Evolutionary conservation across 176 grass and related monocot species (phyloP).

Genomic region (Hyparrhenia diplandra): DNA sequence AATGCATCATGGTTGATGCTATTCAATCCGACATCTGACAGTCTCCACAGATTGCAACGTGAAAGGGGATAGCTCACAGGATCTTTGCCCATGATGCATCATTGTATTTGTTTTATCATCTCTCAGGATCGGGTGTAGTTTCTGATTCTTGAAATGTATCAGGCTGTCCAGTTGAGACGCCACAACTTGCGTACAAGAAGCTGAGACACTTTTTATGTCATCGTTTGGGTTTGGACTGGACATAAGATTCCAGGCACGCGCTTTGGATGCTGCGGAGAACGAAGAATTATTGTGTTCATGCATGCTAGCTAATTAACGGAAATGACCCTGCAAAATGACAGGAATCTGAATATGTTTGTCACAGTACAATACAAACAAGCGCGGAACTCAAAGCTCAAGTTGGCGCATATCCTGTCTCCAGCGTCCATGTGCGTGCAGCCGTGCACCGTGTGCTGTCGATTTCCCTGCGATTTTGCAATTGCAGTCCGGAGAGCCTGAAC

Average conservation of each 20-base stretch:
- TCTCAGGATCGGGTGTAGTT: background rate
- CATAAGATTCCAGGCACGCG: constrained; percentile 23
- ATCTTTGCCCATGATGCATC: background rate
- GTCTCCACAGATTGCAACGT: background rate
- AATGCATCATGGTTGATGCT: background rate
- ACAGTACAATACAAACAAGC: background rate
- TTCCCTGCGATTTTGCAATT: background rate
- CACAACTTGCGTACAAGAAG: background rate
- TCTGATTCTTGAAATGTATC: background rate
- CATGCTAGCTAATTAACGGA: background rate
- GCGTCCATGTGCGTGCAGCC: too few species aligned
- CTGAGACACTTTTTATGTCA: background rate
- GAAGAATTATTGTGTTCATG: background rate
- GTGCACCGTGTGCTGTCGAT: background rate
- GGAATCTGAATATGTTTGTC: background rate
- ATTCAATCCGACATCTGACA: background rate
- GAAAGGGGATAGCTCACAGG: background rate
- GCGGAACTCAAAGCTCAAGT: background rate
- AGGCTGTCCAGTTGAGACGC: background rate
- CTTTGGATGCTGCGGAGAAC: background rate
- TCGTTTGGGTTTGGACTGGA: background rate
- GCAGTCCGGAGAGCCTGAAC: background rate
- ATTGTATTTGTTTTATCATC: background rate
- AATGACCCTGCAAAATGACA: background rate
- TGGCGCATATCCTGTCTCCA: too few species aligned